Base-by-base conservation (phyloP, 176 grass and related monocot genomes). In the Carex kokanica region DNA sequence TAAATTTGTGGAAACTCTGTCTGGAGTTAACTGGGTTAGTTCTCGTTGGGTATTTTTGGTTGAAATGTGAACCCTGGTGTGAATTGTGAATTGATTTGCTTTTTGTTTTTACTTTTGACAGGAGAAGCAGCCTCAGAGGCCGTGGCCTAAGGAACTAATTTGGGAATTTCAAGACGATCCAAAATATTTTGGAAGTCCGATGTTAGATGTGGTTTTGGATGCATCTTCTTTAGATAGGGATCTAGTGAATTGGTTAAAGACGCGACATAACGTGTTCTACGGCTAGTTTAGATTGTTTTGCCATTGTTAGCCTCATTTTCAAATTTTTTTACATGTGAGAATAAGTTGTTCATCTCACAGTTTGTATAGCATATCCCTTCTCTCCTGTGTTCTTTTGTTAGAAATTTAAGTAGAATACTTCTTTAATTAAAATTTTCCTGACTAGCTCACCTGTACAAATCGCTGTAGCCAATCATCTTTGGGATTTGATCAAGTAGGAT, bases 221-320 rank as follows among this genome's bases (percentile, higher is more conserved):
- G 94, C 91, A 82, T 91, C 85, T 74, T 85, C 89, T 8, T 92
- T 99, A 47, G 96, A 99, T 78, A 99, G 90, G 85, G 93, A 99
- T 74, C 94, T 99, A 91, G 87, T 99, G 78, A 93, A 95, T 83
- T 99, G 96, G 96, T 90, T 99, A 49, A 99, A 90, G 86, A 95
- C 91, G 8, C 90, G 96, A 85, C 83, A 86, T 47, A 90, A 91
- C 77, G 89, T 93, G 81, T 99, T 99, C 84, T 88, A 93, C 86
- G 96, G 93, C 52, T 88, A 88, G 86, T 87, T 74, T 81, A 81
- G 60, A 31, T 82, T 65, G 51, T 32, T 31, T 45, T 66, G 66
- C 14, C 61, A 64, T 43, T 64, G 11, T 64, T 82, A 64, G 43
- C 47, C 31, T 67, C 41, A 64, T 66, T 64, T 61, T 81, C 25